Evolutionary conservation across 441 rosid species (phyloP), one percentile per base, ranked within the genome.

Genomic region (Adansonia madagascariensis): DNA sequence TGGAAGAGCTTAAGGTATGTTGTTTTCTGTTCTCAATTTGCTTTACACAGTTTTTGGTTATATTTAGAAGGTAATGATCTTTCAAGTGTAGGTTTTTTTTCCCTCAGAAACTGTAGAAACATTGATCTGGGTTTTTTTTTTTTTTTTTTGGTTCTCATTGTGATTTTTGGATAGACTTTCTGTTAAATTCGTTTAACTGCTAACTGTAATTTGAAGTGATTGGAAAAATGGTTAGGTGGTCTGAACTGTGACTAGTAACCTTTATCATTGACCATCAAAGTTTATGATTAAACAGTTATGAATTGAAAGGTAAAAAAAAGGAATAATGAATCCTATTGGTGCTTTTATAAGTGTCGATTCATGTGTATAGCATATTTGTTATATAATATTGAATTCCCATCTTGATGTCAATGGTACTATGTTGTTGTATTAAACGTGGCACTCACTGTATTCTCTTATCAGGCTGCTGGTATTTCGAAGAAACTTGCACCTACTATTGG

Each of bases 381-480:
- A 8, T 8, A 43, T 66, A 44, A 66, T 43, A 15, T 66, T 20
- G 11, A 44, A 11, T 17, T 66, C 24, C 49, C 12, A 15, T 3
- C 12, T 39, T 8, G 5, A 3, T 65, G 8, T 43, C 35, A 31
- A 31, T 17, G 8, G 3, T 43, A 10, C 12, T 43, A 43, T 66
- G 10, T 66, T 66, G 10, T 66, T 18, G 49, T 66, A 17, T 3
- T 0, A 3, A 66, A 43, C 44, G 52, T 4, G 41, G 18, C 18
- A 27, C 41, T 47, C 6, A 69, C 8, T 10, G 57, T 43, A 5
- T 71, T 52, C 8, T 71, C 10, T 27, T 18, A 61, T 3, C 78
- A 92, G 97, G 91, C 91, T 76, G 98, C 95, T 41, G 95, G 94
- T 67, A 89, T 94, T 81, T 93, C 98, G 10, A 93, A 88, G 95